Evolutionary conservation across 2,329 filamentous ascomycete genomes (phyloP).

Genomic region (Epichloe gansuensis): DNA sequence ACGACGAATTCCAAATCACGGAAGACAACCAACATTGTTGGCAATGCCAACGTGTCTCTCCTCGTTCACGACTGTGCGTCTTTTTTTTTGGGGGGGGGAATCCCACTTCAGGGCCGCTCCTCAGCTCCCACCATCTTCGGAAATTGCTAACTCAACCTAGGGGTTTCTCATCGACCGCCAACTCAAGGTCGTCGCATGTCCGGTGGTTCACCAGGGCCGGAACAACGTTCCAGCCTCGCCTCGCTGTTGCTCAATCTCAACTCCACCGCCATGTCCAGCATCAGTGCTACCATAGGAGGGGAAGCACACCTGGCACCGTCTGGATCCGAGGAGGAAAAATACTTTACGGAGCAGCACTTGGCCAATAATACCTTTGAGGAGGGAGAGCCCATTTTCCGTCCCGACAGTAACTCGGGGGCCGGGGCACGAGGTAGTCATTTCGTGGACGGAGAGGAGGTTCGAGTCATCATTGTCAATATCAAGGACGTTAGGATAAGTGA

Average conservation of each 20-base stretch:
- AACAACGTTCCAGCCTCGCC: constrained; percentile 61
- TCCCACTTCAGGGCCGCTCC: too few species aligned
- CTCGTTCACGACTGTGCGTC: constrained; percentile 79
- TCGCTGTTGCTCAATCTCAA: constrained; percentile 83
- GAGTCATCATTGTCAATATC: constrained; percentile 77
- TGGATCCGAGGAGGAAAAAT: constrained; percentile 71
- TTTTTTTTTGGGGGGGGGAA: neutral
- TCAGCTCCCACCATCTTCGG: neutral
- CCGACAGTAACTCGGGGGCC: constrained; percentile 24
- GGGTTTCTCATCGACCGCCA: constrained; percentile 85
- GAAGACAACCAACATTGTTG: constrained; percentile 68
- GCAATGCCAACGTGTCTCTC: constrained; percentile 78
- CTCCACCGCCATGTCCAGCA: constrained; percentile 72
- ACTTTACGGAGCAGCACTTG: constrained; percentile 71
- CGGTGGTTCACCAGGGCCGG: constrained; percentile 50
- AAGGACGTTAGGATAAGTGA: constrained; percentile 79
- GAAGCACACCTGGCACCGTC: constrained; percentile 57
- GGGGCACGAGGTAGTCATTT: constrained; percentile 51
- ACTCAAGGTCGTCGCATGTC: constrained; percentile 49
- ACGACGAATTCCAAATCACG: constrained; percentile 71
- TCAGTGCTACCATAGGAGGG: constrained; percentile 89
- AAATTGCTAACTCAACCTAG: constrained; percentile 16
- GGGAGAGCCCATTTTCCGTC: constrained; percentile 20
- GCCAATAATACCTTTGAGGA: constrained; percentile 84
- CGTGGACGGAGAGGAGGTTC: constrained; percentile 69